Percentiles rank a stretch among this genome's conserved stretches.
These are phyloP conservation scores for Mycosarcoma maydis DNA, from an alignment of 1,284 basidiomycete species.

Conservation along the genomic window DNA sequence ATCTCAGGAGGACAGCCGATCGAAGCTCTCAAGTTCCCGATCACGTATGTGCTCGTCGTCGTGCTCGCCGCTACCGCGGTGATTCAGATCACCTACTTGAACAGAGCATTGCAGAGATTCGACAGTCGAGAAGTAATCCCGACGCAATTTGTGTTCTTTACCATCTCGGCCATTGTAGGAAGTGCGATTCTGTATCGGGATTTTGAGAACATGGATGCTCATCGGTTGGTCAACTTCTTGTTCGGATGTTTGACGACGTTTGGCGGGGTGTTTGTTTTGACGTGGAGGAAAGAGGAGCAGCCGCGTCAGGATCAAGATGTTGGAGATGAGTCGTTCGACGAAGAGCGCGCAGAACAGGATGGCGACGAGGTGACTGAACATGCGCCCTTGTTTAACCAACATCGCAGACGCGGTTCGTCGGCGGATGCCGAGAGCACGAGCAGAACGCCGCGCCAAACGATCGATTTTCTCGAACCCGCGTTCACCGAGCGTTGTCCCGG, in stretches of 20 bases:
- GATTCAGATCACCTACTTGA: slow-evolving; percentile 89
- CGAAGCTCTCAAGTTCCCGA: slow-evolving; percentile 52
- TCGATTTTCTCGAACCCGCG: slow-evolving; percentile 19
- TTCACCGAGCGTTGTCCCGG: slow-evolving; percentile 2
- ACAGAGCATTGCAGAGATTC: slow-evolving; percentile 70
- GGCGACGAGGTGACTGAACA: neutral
- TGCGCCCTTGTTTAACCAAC: slow-evolving; percentile 13
- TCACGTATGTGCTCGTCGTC: slow-evolving; percentile 68
- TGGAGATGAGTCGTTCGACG: slow-evolving; percentile 1
- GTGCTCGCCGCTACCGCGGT: slow-evolving; percentile 82
- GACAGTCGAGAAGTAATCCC: slow-evolving; percentile 70
- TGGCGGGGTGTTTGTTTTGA: slow-evolving; percentile 77
- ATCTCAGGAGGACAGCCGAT: slow-evolving; percentile 50
- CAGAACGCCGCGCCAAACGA: slow-evolving; percentile 3
- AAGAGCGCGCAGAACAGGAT: neutral
- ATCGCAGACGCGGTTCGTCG: too few relatives aligned
- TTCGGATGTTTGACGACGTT: slow-evolving; percentile 85
- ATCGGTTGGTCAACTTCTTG: slow-evolving; percentile 84
- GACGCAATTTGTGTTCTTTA: slow-evolving; percentile 86
- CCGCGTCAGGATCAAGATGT: neutral
- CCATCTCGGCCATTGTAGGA: slow-evolving; percentile 82
- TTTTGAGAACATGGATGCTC: slow-evolving; percentile 73
- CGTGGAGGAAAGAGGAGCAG: slow-evolving; percentile 21
- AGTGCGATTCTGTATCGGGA: slow-evolving; percentile 93
- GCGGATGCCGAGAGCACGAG: too few relatives aligned